Conservation (phyloP, 768 basidiomycete species). For the Phanerochaete sordida region DNA sequence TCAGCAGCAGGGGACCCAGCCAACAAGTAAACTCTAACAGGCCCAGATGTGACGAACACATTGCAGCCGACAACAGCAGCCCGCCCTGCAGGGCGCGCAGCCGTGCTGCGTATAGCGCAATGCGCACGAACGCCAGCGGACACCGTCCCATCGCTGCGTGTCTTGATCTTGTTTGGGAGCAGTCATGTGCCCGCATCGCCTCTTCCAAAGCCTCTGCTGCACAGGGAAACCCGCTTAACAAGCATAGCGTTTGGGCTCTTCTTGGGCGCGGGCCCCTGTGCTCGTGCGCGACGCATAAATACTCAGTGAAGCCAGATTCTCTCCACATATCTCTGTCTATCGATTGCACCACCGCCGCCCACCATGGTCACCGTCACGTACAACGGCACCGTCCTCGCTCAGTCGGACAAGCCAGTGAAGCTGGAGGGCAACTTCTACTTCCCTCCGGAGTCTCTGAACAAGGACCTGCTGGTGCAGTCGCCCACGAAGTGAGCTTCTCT, state of each 20-base stretch:
- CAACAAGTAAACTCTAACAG: too few species aligned
- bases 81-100: too few species aligned
- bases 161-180: background rate
- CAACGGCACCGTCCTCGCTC: constrained; percentile 52
- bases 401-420: constrained; percentile 48
- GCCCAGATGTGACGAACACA: too few species aligned
- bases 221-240: background rate
- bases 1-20: too few species aligned
- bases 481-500: constrained; percentile 40
- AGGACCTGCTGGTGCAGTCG: constrained; percentile 45
- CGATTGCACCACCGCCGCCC: background rate
- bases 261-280: background rate
- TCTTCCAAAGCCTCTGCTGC: background rate
- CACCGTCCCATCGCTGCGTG: background rate
- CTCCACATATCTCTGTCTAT: background rate
- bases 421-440: constrained; percentile 77
- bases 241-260: background rate
- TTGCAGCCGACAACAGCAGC: too few species aligned
- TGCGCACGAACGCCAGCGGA: too few species aligned
- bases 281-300: background rate
- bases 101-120: too few species aligned
- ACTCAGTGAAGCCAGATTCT: background rate
- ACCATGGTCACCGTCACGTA: constrained; percentile 48
- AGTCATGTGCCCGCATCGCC: background rate
- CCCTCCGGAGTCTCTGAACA: constrained; percentile 51